Conservation (phyloP, 202 grass and related monocot genomes). For the Panicum hallii region DNA sequence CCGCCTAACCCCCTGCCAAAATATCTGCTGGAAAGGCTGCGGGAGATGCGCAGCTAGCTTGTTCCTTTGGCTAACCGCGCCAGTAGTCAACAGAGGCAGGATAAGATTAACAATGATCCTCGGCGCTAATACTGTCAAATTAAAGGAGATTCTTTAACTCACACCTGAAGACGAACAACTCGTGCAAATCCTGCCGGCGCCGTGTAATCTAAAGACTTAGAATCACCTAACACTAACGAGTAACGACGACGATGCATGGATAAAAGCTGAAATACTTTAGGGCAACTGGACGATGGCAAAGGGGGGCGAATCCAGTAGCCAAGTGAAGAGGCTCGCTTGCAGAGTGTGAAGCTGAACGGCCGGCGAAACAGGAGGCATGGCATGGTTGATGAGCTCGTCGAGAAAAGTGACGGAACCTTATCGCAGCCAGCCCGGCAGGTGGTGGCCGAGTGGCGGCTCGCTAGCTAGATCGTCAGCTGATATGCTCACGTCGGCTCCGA, state of each 20-base stretch:
- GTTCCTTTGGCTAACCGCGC: conserved; percentile 11
- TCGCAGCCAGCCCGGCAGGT: no score
- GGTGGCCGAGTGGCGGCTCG: no score
- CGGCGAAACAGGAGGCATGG: background rate
- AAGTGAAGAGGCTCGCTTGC: no score
- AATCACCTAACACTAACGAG: background rate
- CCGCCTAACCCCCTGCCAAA: background rate
- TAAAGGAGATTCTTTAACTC: background rate
- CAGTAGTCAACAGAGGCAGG: background rate
- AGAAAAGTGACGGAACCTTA: background rate
- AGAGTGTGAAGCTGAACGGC: background rate
- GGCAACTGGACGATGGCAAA: background rate
- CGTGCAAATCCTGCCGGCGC: background rate
- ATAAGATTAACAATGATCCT: conserved; percentile 21
- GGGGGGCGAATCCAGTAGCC: no score
- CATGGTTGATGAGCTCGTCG: background rate
- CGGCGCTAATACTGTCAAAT: background rate
- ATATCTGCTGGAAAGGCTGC: conserved; percentile 5
- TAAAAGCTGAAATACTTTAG: background rate
- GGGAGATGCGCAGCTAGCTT: conserved; percentile 6
- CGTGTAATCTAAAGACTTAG: background rate
- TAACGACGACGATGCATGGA: background rate
- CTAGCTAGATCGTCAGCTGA: background rate
- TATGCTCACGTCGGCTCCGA: conserved; percentile 26
- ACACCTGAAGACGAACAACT: background rate